phyloP scores from a whole-genome alignment of 805 yeast genomes.

The Candida dajiaensis region DNA sequence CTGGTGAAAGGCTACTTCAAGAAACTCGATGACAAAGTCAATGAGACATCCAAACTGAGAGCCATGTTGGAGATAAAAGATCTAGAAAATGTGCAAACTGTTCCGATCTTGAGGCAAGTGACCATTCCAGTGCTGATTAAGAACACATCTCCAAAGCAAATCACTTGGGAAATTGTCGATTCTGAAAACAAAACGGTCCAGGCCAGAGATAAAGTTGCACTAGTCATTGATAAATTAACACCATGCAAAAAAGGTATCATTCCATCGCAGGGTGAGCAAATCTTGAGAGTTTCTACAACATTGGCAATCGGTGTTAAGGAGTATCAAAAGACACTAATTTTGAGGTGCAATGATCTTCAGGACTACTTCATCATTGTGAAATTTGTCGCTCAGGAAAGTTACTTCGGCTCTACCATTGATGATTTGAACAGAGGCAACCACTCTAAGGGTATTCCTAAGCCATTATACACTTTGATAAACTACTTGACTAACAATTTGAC shows the following conservation, averaged over 20 bases:
- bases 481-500: slow-evolving; percentile 23
- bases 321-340: slow-evolving; percentile 20
- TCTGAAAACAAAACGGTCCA: slow-evolving; percentile 4
- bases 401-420: slow-evolving; percentile 28
- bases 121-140: slow-evolving; percentile 24
- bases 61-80: slow-evolving; percentile 32
- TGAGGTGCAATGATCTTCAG: slow-evolving; percentile 25
- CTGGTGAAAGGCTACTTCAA: slow-evolving; percentile 33
- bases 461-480: slow-evolving; percentile 25
- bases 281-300: slow-evolving; percentile 18
- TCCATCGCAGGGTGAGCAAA: slow-evolving; percentile 23
- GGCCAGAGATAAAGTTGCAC: slow-evolving; percentile 17
- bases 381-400: slow-evolving; percentile 20
- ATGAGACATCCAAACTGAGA: slow-evolving; percentile 33
- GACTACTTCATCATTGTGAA: slow-evolving; percentile 28
- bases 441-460: slow-evolving; percentile 27
- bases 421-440: slow-evolving; percentile 20
- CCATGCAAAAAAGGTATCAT: slow-evolving; percentile 23
- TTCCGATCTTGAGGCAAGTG: slow-evolving; percentile 23
- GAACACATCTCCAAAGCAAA: slow-evolving; percentile 20
- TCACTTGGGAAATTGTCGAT: slow-evolving; percentile 32
- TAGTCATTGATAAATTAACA: slow-evolving; percentile 15
- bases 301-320: slow-evolving; percentile 23
- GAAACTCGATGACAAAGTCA: slow-evolving; percentile 34
- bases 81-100: slow-evolving; percentile 26